phyloP scores from a whole-genome alignment of 192 early-diverging fungal species.

The Coemansia sp. region DNA sequence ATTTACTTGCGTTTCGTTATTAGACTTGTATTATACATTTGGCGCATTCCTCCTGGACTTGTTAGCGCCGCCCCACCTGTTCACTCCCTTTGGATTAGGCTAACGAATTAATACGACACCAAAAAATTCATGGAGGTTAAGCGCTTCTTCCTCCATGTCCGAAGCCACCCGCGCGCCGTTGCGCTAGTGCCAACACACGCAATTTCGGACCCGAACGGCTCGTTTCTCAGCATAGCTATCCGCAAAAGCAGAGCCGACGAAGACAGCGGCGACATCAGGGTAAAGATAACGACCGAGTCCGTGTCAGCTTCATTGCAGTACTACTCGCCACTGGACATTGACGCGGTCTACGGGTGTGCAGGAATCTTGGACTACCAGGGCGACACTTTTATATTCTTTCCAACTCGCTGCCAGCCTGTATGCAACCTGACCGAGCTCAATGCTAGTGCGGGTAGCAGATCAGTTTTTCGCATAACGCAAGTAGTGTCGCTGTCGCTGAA shows the following conservation, averaged over 20 bases:
- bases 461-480: constrained; percentile 67
- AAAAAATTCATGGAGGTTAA: constrained; percentile 34
- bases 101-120: neutral
- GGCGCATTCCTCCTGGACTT: neutral
- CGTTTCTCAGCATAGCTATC: constrained; percentile 27
- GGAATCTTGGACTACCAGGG: constrained; percentile 54
- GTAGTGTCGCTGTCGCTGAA: constrained; percentile 82
- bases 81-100: neutral
- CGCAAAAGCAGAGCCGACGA: constrained; percentile 8
- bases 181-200: constrained; percentile 64
- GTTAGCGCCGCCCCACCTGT: neutral
- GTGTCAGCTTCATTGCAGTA: constrained; percentile 25
- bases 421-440: constrained; percentile 66
- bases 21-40: neutral
- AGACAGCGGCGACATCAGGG: constrained; percentile 10
- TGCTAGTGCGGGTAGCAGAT: constrained; percentile 40
- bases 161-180: constrained; percentile 62
- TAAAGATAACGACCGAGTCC: constrained; percentile 23
- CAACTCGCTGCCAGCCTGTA: constrained; percentile 67
- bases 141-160: constrained; percentile 58
- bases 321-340: constrained; percentile 47
- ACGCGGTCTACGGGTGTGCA: constrained; percentile 52
- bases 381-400: constrained; percentile 73
- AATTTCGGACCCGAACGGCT: constrained; percentile 43
- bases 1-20: neutral